Conservation (phyloP, 1,284 basidiomycete genomes). For the Moesziomyces sp. region DNA sequence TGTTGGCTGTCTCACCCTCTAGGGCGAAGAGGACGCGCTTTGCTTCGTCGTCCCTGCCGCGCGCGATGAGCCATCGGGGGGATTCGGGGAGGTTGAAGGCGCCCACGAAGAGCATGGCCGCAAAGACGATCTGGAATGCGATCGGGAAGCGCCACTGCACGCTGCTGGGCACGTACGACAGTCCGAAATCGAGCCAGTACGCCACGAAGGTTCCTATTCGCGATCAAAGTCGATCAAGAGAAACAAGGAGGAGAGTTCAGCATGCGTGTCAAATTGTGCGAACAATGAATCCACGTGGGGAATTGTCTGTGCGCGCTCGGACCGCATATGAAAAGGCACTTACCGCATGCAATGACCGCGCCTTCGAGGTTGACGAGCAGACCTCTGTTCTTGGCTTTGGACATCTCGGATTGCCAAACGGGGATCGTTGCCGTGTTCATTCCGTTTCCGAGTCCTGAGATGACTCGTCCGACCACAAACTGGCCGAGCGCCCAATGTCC, state of each 20-base stretch:
- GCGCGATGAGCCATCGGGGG: conserved; percentile 57
- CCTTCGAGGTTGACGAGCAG: conserved; percentile 56
- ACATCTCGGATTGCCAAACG: conserved; percentile 57
- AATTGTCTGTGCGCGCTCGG: too few species aligned
- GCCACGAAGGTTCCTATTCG: conserved; percentile 30
- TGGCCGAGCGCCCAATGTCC: conserved; percentile 56
- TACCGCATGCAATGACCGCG: conserved; percentile 24
- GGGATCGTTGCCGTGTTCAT: conserved; percentile 61
- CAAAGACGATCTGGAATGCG: conserved; percentile 70
- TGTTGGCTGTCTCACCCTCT: conserved; percentile 42
- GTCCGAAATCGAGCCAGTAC: conserved; percentile 61
- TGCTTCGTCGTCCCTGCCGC: conserved; percentile 44
- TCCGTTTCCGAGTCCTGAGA: conserved; percentile 58
- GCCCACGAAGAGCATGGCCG: conserved; percentile 67
- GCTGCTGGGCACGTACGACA: conserved; percentile 31
- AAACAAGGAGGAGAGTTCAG: too few species aligned
- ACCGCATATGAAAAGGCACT: too few species aligned
- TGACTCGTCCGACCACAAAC: conserved; percentile 53
- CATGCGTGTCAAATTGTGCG: too few species aligned
- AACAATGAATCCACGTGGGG: too few species aligned
- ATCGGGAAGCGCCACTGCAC: conserved; percentile 58
- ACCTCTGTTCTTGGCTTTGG: conserved; percentile 50
- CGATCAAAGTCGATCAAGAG: not conserved
- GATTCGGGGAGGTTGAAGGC: conserved; percentile 54
- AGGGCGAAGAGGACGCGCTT: conserved; percentile 41